A percentile compares a stretch with the other conserved stretches of the same genome.
Evolutionary conservation across 1,139 yeast genomes (phyloP).

Genomic region (Debaryomyces robertsiae): DNA sequence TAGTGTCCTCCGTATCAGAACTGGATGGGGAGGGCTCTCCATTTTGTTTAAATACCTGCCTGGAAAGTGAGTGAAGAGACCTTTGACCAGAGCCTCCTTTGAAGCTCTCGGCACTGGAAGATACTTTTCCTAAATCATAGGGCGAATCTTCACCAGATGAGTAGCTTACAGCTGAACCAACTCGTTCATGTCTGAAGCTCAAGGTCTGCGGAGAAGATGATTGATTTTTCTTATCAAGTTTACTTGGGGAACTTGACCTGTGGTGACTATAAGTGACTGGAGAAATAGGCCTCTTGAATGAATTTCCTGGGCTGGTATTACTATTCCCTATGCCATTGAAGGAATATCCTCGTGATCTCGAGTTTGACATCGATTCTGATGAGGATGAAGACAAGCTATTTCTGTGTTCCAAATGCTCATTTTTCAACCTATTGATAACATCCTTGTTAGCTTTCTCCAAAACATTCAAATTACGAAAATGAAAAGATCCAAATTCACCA

Average conservation of each 20-base stretch:
- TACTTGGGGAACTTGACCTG: conserved; percentile 33
- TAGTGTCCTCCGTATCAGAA: conserved; percentile 69
- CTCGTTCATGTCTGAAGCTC: conserved; percentile 33
- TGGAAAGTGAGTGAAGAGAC: conserved; percentile 33
- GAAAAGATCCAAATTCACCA: conserved; percentile 89
- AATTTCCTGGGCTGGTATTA: conserved; percentile 25
- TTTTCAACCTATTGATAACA: conserved; percentile 81
- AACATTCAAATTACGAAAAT: conserved; percentile 85
- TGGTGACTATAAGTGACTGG: conserved; percentile 27
- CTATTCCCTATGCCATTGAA: conserved; percentile 24
- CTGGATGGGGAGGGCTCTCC: conserved; percentile 62
- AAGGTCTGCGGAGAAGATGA: conserved; percentile 27
- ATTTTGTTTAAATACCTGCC: conserved; percentile 28
- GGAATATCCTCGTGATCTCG: conserved; percentile 45
- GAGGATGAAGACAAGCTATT: conserved; percentile 47
- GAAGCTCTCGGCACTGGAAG: conserved; percentile 17
- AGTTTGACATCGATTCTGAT: conserved; percentile 41
- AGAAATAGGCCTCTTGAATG: conserved; percentile 43
- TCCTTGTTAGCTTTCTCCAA: conserved; percentile 94
- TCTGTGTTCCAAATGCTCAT: conserved; percentile 70
- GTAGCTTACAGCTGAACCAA: conserved; percentile 38
- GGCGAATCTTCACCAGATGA: conserved; percentile 44
- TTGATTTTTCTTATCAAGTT: conserved; percentile 14
- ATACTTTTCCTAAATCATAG: conserved; percentile 22
- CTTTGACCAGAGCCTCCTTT: conserved; percentile 21